Base-by-base conservation (phyloP, 1,139 yeast species). In the Candida dubliniensis region DNA sequence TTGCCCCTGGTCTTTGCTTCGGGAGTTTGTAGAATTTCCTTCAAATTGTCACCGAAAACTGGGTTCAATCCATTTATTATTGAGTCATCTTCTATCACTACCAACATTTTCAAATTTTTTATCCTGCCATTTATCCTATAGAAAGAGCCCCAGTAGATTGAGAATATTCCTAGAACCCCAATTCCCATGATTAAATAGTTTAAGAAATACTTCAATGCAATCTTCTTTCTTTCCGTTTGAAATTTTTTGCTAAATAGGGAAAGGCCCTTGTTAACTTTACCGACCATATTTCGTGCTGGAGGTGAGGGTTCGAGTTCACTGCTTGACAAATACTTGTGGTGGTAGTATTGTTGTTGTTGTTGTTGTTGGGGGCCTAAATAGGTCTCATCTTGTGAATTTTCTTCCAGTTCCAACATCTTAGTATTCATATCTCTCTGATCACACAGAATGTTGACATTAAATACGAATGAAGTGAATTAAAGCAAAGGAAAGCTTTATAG, bases 81-180 rank as follows among this genome's bases (percentile, higher is more conserved):
- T 18, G 43, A 44, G 38, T 66, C 72, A 30, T 30, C 32, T 7
- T 64, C 70, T 24, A 60, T 51, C 13, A 64, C 47, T 3, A 66
- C 61, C 4, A 62, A 66, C 45, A 58, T 60, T 15, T 57, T 52
- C 34, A 66, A 42, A 42, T 60, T 51, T 34, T 49, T 52, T 42
- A 49, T 60, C 8, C 62, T 51, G 10, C 50, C 33, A 2, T 46
- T 37, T 31, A 69, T 51, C 26, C 57, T 42, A 36, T 53, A 63
- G 49, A 61, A 66, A 2, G 65, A 51, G 3, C 70, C 71, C 71
- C 71, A 66, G 45, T 66, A 66, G 15, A 66, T 53, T 9, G 73
- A 63, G 42, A 71, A 67, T 2, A 69, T 58, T 4, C 58, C 63
- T 43, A 72, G 57, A 26, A 69, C 59, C 35, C 55, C 54, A 11